Evolutionary conservation across 192 early-diverging fungal species (phyloP).

Genomic region (Coemansia erecta): DNA sequence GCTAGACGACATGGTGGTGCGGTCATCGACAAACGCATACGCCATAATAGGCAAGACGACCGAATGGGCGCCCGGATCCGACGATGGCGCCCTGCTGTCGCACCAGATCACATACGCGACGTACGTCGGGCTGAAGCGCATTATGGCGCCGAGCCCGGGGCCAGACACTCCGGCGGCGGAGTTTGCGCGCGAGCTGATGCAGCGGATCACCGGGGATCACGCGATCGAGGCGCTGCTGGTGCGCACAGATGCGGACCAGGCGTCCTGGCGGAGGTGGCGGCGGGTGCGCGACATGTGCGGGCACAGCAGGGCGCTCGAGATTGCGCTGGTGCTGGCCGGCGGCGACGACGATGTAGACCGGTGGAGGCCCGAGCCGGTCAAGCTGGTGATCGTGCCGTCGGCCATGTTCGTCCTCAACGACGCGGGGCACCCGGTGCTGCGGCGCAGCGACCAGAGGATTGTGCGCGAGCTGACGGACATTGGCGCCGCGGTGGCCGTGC

Average conservation of each 20-base stretch:
- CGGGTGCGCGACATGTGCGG: constrained; percentile 67
- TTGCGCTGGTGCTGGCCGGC: constrained; percentile 61
- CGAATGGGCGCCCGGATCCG: background rate
- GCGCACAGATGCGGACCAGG: constrained; percentile 43
- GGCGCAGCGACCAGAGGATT: constrained; percentile 67
- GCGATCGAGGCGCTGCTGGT: constrained; percentile 37
- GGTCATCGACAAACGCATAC: constrained; percentile 28
- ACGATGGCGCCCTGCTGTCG: constrained; percentile 6
- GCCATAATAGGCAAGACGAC: constrained; percentile 30
- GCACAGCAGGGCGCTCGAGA: constrained; percentile 60
- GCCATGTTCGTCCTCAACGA: constrained; percentile 72
- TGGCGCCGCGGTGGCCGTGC: constrained; percentile 32
- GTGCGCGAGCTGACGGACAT: constrained; percentile 36
- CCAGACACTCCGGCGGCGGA: background rate
- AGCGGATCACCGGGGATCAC: background rate
- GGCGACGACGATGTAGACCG: constrained; percentile 43
- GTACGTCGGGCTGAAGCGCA: constrained; percentile 27
- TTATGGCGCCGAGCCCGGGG: constrained; percentile 18
- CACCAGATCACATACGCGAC: constrained; percentile 22
- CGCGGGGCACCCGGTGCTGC: constrained; percentile 86
- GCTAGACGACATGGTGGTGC: constrained; percentile 22
- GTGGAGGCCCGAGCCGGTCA: constrained; percentile 91
- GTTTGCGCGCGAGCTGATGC: constrained; percentile 26
- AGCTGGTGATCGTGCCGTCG: constrained; percentile 69
- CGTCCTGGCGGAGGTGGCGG: constrained; percentile 79